Evolutionary conservation across 345 rosid genomes (phyloP).

Genomic region (Nasturtium officinale): DNA sequence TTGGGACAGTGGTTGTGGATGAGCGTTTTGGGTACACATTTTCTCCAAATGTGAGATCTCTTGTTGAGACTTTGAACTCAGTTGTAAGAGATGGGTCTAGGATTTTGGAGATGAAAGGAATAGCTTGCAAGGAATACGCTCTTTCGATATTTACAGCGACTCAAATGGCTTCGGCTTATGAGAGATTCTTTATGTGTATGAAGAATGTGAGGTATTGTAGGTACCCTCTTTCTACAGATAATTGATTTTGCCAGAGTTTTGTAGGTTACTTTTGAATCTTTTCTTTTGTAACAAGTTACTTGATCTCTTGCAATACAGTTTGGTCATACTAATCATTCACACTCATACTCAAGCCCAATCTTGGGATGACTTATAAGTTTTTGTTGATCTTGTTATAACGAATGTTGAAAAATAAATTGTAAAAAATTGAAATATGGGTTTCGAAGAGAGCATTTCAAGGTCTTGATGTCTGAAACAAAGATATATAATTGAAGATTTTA

Average conservation of each 20-base stretch:
- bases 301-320: not conserved
- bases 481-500: not conserved
- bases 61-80: constrained; percentile 56
- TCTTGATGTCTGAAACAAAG: not conserved
- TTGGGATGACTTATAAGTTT: constrained; percentile 2
- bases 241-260: constrained; percentile 20
- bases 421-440: not conserved
- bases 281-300: constrained; percentile 9
- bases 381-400: constrained; percentile 23
- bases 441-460: not conserved
- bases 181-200: constrained; percentile 81
- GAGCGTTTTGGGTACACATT: constrained; percentile 63
- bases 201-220: constrained; percentile 56
- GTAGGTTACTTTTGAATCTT: constrained; percentile 12
- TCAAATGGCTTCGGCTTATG: constrained; percentile 75
- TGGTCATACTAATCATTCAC: not conserved
- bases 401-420: not conserved
- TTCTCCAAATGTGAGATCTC: constrained; percentile 67
- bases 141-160: constrained; percentile 60
- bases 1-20: constrained; percentile 61
- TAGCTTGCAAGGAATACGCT: constrained; percentile 51
- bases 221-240: constrained; percentile 65
- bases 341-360: constrained; percentile 3
- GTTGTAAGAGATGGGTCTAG: constrained; percentile 54
- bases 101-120: constrained; percentile 56